These are phyloP conservation scores for Elaeis oleifera DNA, from an alignment of 202 grass and related monocot species.

Conservation along the genomic window DNA sequence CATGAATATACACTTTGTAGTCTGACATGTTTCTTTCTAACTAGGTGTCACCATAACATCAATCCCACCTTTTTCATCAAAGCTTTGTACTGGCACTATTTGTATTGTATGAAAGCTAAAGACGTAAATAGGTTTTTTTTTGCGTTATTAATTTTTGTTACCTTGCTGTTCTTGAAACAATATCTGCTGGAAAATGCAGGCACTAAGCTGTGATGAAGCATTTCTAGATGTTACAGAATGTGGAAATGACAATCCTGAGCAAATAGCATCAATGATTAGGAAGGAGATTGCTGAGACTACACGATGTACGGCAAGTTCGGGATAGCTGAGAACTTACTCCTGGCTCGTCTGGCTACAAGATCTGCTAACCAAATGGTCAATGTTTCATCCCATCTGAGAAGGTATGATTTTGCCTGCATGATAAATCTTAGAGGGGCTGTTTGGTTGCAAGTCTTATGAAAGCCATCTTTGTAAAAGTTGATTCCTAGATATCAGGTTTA, in stretches of 20 bases:
- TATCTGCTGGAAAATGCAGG: slow-evolving; percentile 40
- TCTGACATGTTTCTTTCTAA: too few species aligned
- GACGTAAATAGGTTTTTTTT: too few species aligned
- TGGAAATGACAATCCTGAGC: slow-evolving; percentile 43
- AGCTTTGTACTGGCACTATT: too few species aligned
- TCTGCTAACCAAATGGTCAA: slow-evolving; percentile 91
- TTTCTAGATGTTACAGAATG: slow-evolving; percentile 78
- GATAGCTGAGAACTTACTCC: slow-evolving; percentile 80
- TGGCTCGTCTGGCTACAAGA: slow-evolving; percentile 85
- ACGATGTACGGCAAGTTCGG: slow-evolving; percentile 82
- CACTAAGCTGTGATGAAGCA: slow-evolving; percentile 95
- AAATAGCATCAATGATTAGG: slow-evolving; percentile 49
- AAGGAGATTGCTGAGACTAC: slow-evolving; percentile 73
- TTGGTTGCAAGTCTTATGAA: too few species aligned
- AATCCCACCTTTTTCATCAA: too few species aligned
- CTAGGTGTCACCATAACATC: too few species aligned
- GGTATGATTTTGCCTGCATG: slow-evolving; percentile 32
- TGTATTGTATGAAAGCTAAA: too few species aligned
- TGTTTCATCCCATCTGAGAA: slow-evolving; percentile 66
- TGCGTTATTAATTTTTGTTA: too few species aligned
- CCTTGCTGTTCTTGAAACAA: not conserved
- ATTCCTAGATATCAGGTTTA: too few species aligned
- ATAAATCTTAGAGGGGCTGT: too few species aligned
- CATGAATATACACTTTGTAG: too few species aligned
- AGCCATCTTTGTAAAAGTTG: too few species aligned